A percentile compares a stretch with the other conserved stretches of the same genome.
Conservation (phyloP, 139 green algal species). For the Auxenochlorella pyrenoidosa region DNA sequence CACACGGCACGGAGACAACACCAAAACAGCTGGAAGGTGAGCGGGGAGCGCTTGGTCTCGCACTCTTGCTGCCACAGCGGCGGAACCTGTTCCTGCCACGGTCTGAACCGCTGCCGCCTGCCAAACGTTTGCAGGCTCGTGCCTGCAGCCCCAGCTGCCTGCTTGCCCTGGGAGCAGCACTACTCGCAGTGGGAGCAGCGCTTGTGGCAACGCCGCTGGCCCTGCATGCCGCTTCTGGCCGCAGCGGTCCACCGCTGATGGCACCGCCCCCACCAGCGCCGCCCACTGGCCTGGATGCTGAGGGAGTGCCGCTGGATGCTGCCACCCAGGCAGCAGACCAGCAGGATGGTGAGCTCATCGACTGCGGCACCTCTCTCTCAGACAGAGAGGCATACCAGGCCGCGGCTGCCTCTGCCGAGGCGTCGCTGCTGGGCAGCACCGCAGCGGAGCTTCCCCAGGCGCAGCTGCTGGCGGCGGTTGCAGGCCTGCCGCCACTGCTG, state of each 20-base stretch:
- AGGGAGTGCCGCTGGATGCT: constrained; percentile 22
- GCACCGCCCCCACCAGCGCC: background rate
- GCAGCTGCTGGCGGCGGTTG: background rate
- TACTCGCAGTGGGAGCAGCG: constrained; percentile 16
- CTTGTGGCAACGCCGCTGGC: constrained; percentile 21
- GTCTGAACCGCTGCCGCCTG: no score
- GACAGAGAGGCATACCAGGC: constrained; percentile 9
- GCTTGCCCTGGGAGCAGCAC: background rate
- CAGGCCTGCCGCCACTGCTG: constrained; percentile 25
- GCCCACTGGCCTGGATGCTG: background rate
- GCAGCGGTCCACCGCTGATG: background rate
- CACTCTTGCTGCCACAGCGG: no score
- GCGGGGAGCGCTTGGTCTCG: background rate
- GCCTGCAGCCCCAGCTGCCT: background rate
- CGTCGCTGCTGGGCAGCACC: background rate
- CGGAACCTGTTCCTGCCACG: background rate
- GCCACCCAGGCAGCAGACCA: background rate
- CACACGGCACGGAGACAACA: no score
- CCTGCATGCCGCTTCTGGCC: background rate
- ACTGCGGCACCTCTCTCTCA: constrained; percentile 16
- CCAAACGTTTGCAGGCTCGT: background rate
- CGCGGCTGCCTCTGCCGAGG: constrained; percentile 22
- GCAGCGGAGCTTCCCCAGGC: background rate
- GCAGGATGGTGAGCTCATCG: constrained; percentile 1
- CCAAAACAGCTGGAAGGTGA: background rate